These are phyloP conservation scores for Tylopilus cervinicoccineus DNA, from an alignment of 768 basidiomycete genomes.

Conservation along the genomic window DNA sequence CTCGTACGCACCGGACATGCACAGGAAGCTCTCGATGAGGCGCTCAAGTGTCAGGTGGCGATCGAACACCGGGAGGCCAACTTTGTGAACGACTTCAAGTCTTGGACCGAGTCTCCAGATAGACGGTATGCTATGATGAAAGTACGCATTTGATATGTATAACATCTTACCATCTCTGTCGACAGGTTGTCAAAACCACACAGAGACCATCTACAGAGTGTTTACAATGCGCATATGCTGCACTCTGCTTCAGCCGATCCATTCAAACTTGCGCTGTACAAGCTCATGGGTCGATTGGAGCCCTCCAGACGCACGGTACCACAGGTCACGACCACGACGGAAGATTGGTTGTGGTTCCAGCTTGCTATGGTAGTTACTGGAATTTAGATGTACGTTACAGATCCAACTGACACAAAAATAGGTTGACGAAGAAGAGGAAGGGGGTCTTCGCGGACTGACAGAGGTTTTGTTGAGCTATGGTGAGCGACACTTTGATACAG, in stretches of 20 bases:
- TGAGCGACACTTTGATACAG: slow-evolving; percentile 74
- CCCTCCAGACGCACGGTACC: slow-evolving; percentile 72
- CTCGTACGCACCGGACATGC: slow-evolving; percentile 83
- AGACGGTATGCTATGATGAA: slow-evolving; percentile 50
- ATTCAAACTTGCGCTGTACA: slow-evolving; percentile 95
- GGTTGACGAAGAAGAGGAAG: slow-evolving; percentile 81
- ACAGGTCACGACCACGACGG: slow-evolving; percentile 85
- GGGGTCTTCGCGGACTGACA: slow-evolving; percentile 66
- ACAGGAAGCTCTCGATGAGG: slow-evolving; percentile 77
- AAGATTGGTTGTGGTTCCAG: slow-evolving; percentile 99
- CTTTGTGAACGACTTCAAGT: slow-evolving; percentile 78
- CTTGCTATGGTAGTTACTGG: slow-evolving; percentile 60
- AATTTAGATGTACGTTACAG: neutral
- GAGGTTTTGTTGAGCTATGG: slow-evolving; percentile 78
- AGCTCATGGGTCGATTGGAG: slow-evolving; percentile 91
- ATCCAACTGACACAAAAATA: slow-evolving; percentile 23
- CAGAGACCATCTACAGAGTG: slow-evolving; percentile 74
- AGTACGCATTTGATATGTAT: neutral
- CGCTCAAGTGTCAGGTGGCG: slow-evolving; percentile 61
- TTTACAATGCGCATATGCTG: slow-evolving; percentile 85
- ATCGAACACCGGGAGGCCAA: slow-evolving; percentile 76
- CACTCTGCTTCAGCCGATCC: slow-evolving; percentile 87
- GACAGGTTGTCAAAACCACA: slow-evolving; percentile 65
- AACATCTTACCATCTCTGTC: slow-evolving; percentile 4
- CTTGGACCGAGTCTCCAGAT: slow-evolving; percentile 80